Evolutionary conservation across 2,329 filamentous ascomycete species (phyloP).

Genomic region (Cladophialophora immunda): DNA sequence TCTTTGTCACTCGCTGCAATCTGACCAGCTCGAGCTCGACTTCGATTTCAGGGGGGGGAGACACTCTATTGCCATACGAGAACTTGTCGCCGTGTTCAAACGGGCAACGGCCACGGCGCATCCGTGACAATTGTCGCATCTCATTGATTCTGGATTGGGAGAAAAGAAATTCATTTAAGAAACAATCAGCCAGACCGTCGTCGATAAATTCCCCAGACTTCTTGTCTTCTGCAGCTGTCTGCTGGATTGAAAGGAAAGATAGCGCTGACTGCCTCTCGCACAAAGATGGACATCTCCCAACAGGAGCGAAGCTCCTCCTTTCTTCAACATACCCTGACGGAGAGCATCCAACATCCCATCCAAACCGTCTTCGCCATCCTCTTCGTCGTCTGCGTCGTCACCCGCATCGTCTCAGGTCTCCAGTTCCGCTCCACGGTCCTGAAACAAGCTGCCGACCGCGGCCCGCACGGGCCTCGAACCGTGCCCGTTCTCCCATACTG

Average conservation of each 20-base stretch:
- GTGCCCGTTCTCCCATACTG: conserved; percentile 66
- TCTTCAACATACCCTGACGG: conserved; percentile 17
- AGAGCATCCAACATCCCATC: conserved; percentile 23
- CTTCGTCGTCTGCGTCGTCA: conserved; percentile 46
- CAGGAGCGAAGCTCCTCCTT: conserved; percentile 16
- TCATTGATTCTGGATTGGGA: not conserved
- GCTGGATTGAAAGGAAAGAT: not conserved
- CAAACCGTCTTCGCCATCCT: conserved; percentile 17
- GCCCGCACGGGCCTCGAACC: conserved; percentile 42
- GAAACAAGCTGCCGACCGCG: conserved; percentile 38
- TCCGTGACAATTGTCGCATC: not conserved
- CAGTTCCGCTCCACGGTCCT: conserved; percentile 40
- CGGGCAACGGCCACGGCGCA: no score
- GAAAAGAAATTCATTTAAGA: not conserved
- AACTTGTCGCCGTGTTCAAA: not conserved
- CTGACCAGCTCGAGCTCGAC: not conserved
- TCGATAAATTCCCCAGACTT: not conserved
- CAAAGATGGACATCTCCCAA: conserved; percentile 16
- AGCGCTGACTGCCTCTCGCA: not conserved
- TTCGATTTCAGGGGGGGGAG: not conserved
- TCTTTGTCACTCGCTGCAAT: not conserved
- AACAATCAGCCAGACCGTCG: not conserved
- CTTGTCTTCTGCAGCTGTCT: not conserved
- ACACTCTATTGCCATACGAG: not conserved
- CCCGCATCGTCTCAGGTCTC: conserved; percentile 50